Evolutionary conservation across 2,329 filamentous ascomycete species (phyloP).

Genomic region (Microsporum canis): DNA sequence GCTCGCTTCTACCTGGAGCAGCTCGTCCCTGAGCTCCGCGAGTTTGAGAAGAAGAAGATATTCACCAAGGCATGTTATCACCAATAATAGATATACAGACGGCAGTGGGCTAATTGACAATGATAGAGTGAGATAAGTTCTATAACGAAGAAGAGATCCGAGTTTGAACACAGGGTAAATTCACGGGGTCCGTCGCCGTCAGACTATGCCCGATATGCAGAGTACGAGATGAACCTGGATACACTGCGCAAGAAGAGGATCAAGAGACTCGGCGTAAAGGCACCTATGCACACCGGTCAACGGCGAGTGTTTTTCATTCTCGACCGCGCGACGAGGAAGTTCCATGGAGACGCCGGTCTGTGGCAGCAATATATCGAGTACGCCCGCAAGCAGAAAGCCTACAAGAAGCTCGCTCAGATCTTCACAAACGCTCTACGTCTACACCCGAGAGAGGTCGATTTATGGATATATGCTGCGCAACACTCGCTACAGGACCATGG

Average conservation of each 20-base stretch:
- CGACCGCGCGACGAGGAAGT: constrained; percentile 72
- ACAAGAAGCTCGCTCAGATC: constrained; percentile 49
- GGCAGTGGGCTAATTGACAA: background rate
- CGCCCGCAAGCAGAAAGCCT: constrained; percentile 54
- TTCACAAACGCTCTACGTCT: constrained; percentile 63
- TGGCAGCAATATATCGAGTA: constrained; percentile 90
- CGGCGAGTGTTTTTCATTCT: constrained; percentile 80
- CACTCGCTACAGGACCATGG: constrained; percentile 65
- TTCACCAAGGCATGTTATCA: constrained; percentile 57
- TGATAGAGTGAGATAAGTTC: constrained; percentile 73
- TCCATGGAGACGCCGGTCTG: constrained; percentile 66
- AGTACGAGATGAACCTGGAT: constrained; percentile 58
- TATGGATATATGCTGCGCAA: constrained; percentile 79
- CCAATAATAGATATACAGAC: background rate
- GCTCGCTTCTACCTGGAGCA: constrained; percentile 91
- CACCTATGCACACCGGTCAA: constrained; percentile 60
- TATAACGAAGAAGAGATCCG: constrained; percentile 80
- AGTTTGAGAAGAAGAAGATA: constrained; percentile 83
- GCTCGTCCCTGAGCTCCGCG: constrained; percentile 79
- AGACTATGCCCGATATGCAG: constrained; percentile 77
- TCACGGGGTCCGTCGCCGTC: constrained; percentile 62
- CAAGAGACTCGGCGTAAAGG: constrained; percentile 65
- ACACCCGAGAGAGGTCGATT: constrained; percentile 67
- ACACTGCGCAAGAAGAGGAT: constrained; percentile 70
- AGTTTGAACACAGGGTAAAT: constrained; percentile 85